Base-by-base conservation (phyloP, 169 alveolate genomes). In the Babesia divergens region DNA sequence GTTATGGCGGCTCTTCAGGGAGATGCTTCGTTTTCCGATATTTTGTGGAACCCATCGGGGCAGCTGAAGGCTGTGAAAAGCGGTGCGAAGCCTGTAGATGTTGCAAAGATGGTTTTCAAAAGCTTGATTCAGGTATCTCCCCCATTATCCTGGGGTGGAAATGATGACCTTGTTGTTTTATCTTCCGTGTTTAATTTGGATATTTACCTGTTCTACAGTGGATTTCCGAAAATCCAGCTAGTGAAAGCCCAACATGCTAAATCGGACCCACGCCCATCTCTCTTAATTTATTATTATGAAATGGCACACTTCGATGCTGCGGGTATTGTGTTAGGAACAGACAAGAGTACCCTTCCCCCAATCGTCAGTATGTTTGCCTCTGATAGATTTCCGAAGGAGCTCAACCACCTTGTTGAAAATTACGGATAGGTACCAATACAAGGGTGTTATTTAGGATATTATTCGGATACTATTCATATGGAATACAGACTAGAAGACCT, bases 261-360 rank as follows among this genome's bases (percentile, higher is more conserved):
- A 6, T 4, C 11, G 18, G 56, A 32, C 24, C 82, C 40, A 24
- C 62, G 55, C 6, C 53, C 72, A 7, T 51, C 71, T 9, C 32
- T 77, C 46, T n/a, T 46, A 31, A 20, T 77, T 14, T 77, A 77
- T 59, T 77, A 77, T 75, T 29, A 34, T 26, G 58, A 26, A 29
- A 69, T 67, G 82, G 11, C 9, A 18, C 86, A 77, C 46, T 77
- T 77, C 56, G 74, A 77, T 26, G 60, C 62, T 37, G 86, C 86
- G 22, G 86, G 83, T 0, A 13, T 74, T 29, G 75, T 65, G 8
- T 16, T 18, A n/a, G 29, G 44, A 24, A 29, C 28, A 7, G 8
- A 11, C 22, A 20, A 31, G 35, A 0, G 31, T 5, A 24, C 24
- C 6, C 35, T 28, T 3, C 34, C 22, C 40, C 62, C 51, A 11